Evolutionary conservation across 2,329 filamentous ascomycete genomes (phyloP).

Genomic region (Botrytis aclada): DNA sequence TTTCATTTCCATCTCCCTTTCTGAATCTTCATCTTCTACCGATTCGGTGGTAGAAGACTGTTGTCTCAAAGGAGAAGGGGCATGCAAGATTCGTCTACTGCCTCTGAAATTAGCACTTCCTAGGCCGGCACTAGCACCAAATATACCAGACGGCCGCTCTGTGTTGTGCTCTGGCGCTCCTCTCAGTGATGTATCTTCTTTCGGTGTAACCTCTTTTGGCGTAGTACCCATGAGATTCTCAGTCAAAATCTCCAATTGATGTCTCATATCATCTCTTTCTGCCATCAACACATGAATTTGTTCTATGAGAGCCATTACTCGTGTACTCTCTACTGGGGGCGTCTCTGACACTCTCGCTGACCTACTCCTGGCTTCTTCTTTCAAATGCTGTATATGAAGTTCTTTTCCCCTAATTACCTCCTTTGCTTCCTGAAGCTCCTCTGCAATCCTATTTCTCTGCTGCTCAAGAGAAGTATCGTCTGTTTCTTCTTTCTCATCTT

Average conservation of each 20-base stretch:
- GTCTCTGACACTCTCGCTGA: neutral
- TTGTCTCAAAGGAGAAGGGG: constrained; percentile 4
- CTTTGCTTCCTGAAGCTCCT: neutral
- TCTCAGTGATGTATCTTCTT: neutral
- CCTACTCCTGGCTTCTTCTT: neutral
- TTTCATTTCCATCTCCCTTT: neutral
- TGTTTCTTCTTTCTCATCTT: neutral
- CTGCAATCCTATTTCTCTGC: neutral
- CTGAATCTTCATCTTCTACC: neutral
- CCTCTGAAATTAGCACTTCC: neutral
- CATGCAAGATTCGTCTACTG: neutral
- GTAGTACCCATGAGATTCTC: constrained; percentile 3
- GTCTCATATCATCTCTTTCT: neutral
- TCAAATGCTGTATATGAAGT: neutral
- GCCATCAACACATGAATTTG: neutral
- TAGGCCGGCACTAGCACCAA: neutral
- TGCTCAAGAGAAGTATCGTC: neutral
- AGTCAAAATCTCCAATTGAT: constrained; percentile 9
- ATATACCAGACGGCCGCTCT: neutral
- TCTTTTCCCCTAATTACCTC: neutral
- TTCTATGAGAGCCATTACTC: neutral
- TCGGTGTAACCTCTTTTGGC: neutral
- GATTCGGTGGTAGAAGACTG: neutral
- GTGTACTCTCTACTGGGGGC: no score
- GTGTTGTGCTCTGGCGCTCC: neutral